These are phyloP conservation scores for Fragilaria crotonensis DNA, from an alignment of 108 stramenopile species.

Conservation along the genomic window DNA sequence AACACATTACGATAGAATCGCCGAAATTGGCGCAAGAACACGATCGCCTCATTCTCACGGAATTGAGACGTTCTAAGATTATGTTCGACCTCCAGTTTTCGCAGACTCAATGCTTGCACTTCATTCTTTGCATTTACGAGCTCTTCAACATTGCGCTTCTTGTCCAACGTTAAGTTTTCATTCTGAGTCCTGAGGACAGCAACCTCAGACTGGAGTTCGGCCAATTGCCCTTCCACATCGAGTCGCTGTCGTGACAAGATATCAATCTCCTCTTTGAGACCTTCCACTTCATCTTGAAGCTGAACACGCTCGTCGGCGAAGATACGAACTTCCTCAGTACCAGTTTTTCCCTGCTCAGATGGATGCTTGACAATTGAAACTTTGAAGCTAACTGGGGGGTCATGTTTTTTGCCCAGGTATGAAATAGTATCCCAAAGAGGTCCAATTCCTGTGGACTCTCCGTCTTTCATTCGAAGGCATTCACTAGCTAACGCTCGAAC, in stretches of 20 bases:
- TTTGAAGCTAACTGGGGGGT: background rate
- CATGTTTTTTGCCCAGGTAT: constrained; percentile 4
- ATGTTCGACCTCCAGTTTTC: constrained; percentile 57
- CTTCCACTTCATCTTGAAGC: constrained; percentile 23
- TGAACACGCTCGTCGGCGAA: constrained; percentile 24
- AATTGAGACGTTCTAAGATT: constrained; percentile 74
- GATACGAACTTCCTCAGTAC: constrained; percentile 21
- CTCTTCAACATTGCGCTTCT: constrained; percentile 45
- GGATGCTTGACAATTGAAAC: constrained; percentile 26
- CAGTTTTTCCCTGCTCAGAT: constrained; percentile 7
- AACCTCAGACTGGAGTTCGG: constrained; percentile 52
- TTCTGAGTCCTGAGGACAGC: constrained; percentile 60
- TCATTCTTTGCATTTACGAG: constrained; percentile 46
- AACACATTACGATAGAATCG: constrained; percentile 66
- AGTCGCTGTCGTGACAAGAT: background rate
- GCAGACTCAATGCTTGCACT: constrained; percentile 27
- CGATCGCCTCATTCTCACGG: constrained; percentile 81
- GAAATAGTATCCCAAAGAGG: constrained; percentile 38
- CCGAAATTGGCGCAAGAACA: constrained; percentile 79
- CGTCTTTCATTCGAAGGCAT: constrained; percentile 20
- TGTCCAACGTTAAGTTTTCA: constrained; percentile 45
- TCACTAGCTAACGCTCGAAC: constrained; percentile 52
- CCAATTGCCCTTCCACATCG: constrained; percentile 23
- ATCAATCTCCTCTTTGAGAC: constrained; percentile 32
- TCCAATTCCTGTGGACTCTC: constrained; percentile 11